phyloP scores from a whole-genome alignment of 78 protist species.

The Polysphondylium violaceum region DNA sequence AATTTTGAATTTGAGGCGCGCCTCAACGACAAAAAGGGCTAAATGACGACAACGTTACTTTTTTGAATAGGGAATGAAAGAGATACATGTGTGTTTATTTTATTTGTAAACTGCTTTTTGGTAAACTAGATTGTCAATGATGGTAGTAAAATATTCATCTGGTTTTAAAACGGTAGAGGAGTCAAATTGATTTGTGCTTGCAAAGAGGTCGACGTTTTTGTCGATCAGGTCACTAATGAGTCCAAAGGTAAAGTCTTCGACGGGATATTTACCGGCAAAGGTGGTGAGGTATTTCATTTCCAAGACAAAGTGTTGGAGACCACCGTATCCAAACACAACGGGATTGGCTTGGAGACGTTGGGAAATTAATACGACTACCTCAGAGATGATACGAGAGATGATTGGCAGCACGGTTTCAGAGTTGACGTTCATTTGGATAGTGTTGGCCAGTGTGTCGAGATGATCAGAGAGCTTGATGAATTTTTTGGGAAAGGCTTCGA shows the following conservation, averaged over 20 bases:
- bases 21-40: too few relatives aligned
- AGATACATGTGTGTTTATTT: not conserved
- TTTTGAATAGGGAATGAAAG: too few relatives aligned
- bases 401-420: conserved; percentile 50
- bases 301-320: conserved; percentile 56
- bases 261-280: conserved; percentile 45
- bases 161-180: conserved; percentile 35
- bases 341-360: conserved; percentile 6
- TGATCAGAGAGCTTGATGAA: conserved; percentile 49
- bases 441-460: conserved; percentile 6
- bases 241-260: conserved; percentile 49
- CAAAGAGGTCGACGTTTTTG: not conserved
- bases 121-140: conserved; percentile 65
- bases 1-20: too few relatives aligned
- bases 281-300: conserved; percentile 60
- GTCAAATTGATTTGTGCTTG: not conserved
- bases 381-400: conserved; percentile 45
- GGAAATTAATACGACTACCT: conserved; percentile 35
- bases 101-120: conserved; percentile 75
- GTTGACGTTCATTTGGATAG: conserved; percentile 36
- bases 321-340: conserved; percentile 39
- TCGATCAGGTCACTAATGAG: conserved; percentile 45
- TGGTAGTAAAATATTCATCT: conserved; percentile 24
- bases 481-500: conserved; percentile 48
- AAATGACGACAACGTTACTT: too few relatives aligned